Evolutionary conservation across 306 rosid genomes (phyloP), one percentile per base, ranked within the genome.

Genomic region (Fragaria iinumae): DNA sequence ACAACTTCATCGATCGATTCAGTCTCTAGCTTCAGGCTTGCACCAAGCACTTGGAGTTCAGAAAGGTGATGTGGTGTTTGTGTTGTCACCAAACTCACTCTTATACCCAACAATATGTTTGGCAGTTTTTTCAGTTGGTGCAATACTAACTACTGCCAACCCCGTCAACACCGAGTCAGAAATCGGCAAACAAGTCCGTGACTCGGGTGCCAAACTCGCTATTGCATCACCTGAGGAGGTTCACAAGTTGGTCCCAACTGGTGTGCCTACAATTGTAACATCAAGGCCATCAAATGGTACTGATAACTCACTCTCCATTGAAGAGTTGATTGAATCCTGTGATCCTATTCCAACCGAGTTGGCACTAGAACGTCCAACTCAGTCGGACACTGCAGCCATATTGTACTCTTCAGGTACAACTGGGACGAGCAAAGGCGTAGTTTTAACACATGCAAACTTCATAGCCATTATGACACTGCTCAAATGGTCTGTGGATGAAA

Each of bases 401-500:
- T 84, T 92, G 39, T 94, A 92, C 83, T 92, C 98, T 48, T 94
- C 98, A 4, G 96, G 98, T 16, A 94, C 97, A 10, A 94, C 98
- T 0, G 95, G 96, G 18, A 74, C 83, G 48, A 94, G 98, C 81
- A 94, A 94, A 83, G 97, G 97, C 25, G 97, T 90, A 23, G 83
- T 92, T 80, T 79, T 94, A 63, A 90, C 97, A 2, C 98, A 92
- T 79, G 83, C 81, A 34, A 94, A 90, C 79, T 64, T 94, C 84
- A 87, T 94, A 47, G 76, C 91, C 77, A 45, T 78, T 18, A 77
- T 83, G 56, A 81, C 72, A 69, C 65, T 86, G 44, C 84, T 94
- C 64, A 72, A 23, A 13, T 92, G 96, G 98, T 84, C 80, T 63
- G 89, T 81, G 49, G 90, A 83, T 38, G 65, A 71, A 41, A 70